A percentile compares a stretch with the other conserved stretches of the same genome.
Conservation (phyloP, 805 yeast species). For the Wickerhamiella alocasiicola region DNA sequence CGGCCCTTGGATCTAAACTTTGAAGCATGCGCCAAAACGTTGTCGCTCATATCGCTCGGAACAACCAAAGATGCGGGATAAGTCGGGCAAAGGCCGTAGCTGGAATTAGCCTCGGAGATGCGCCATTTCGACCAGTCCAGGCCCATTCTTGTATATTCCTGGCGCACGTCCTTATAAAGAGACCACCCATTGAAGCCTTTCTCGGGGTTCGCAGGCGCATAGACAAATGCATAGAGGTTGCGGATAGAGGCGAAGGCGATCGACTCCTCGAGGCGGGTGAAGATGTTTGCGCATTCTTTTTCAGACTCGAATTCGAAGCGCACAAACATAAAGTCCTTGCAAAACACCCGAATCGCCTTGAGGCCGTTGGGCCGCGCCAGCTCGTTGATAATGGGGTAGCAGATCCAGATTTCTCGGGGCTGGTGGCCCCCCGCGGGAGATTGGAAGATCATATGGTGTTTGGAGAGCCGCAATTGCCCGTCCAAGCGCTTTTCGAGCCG, state of each 20-base stretch:
- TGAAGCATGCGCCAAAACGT: slow-evolving; percentile 68
- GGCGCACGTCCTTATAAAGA: slow-evolving; percentile 41
- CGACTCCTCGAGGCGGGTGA: slow-evolving; percentile 53
- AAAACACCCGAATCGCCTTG: slow-evolving; percentile 48
- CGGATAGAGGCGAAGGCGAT: slow-evolving; percentile 43
- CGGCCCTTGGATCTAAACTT: slow-evolving; percentile 77
- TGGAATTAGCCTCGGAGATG: slow-evolving; percentile 46
- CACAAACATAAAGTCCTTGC: slow-evolving; percentile 75
- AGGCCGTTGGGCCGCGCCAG: slow-evolving; percentile 19
- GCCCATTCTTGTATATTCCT: slow-evolving; percentile 70
- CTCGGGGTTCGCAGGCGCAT: slow-evolving; percentile 65
- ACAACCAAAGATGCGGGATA: slow-evolving; percentile 61
- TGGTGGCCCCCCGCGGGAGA: too few relatives aligned
- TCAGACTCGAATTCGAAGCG: slow-evolving; percentile 61
- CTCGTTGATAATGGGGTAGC: slow-evolving; percentile 69
- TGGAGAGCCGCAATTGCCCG: slow-evolving; percentile 58
- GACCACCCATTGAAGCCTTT: slow-evolving; percentile 55
- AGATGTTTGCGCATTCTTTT: slow-evolving; percentile 53
- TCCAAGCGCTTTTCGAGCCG: slow-evolving; percentile 43
- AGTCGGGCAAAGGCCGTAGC: slow-evolving; percentile 48
- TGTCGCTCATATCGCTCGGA: slow-evolving; percentile 70
- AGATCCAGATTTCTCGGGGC: slow-evolving; percentile 84
- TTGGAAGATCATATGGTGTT: slow-evolving; percentile 61
- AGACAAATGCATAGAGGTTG: slow-evolving; percentile 69
- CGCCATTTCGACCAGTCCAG: slow-evolving; percentile 48